Evolutionary conservation across 2,329 filamentous ascomycete genomes (phyloP), one percentile per base, ranked within the genome.

Genomic region (Trichocomaceae sp.): DNA sequence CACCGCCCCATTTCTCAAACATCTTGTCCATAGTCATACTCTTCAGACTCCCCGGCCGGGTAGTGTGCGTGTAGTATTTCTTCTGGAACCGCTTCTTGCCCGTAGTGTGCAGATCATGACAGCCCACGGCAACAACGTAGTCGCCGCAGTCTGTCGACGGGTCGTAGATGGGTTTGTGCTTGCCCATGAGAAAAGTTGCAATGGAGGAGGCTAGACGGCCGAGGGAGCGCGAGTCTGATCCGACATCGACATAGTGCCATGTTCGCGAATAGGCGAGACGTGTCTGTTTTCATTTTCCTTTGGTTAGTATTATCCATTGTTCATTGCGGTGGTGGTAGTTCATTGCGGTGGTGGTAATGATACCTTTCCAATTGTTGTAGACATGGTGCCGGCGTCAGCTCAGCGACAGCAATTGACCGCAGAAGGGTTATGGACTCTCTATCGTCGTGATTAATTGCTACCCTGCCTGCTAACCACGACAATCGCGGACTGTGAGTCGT

Each of bases 121-220:
- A 97, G 71, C 90, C 86, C 37, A 89, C 89, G 50, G 93, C 91
- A 1, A 99, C 92, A 12, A 99, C 91, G 73, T 99, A 99, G 83
- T 99, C 93, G 64, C 93, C 93, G 80, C 93, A 97, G 79, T 99
- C 93, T 58, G 91, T 96, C 20, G 90, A 96, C 1, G 93, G 93
- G 75, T 97, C 89, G 77, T 85, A 99, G 72, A 93, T 96, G 20
- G 93, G 93, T 77, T 99, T 99, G 81, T 99, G 87, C 80, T 99
- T 99, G 76, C 93, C 93, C 91, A 97, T 96, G 51, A 96, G 83
- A 58, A 89, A 79, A 52, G 86, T 79, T 59, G 91, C 92, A 72
- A 96, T 96, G 60, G 87, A 84, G 52, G 87, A 90, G 58, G 92
- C 92, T 50, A 96, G 81, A 42, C 92, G 90, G 63, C 92, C 92